phyloP scores from a whole-genome alignment of 495 filamentous ascomycete genomes.

The Mycothermus thermophilus region DNA sequence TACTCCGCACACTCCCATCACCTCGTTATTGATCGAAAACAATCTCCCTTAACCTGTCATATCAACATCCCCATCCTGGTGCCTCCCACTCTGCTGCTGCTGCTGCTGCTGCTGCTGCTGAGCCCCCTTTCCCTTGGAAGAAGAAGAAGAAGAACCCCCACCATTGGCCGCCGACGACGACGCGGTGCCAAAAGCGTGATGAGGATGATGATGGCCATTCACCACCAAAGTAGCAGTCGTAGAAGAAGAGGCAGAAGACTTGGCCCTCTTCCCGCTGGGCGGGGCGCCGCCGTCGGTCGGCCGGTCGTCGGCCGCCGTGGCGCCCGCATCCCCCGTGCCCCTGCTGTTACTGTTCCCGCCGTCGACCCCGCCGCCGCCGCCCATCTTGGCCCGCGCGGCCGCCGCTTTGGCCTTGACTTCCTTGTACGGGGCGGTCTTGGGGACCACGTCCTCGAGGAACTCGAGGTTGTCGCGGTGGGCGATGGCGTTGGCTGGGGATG shows the following conservation, averaged over 20 bases:
- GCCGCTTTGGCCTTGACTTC: constrained; percentile 50
- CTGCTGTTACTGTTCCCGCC: constrained; percentile 20
- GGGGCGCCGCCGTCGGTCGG: constrained; percentile 16
- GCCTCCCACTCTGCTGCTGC: no score
- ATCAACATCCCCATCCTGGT: constrained; percentile 41
- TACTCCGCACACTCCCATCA: no score
- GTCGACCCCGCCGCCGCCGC: constrained; percentile 24
- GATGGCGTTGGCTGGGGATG: constrained; percentile 60
- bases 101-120: constrained; percentile 23
- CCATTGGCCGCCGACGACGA: background rate
- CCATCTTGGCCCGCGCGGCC: constrained; percentile 26
- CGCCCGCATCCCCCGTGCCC: background rate
- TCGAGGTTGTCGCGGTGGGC: constrained; percentile 85
- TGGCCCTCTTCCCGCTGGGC: constrained; percentile 26
- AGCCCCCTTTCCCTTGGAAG: no score
- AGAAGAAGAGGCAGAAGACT: no score
- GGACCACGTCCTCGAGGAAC: constrained; percentile 84
- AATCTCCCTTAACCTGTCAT: constrained; percentile 47
- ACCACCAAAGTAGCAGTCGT: no score
- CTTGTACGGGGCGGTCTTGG: constrained; percentile 68
- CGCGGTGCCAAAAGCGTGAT: no score
- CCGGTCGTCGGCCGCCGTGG: constrained; percentile 13
- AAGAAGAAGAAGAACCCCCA: no score
- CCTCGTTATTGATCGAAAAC: no score
- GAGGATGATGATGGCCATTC: no score